Base-by-base conservation (phyloP, 176 grass and related monocot genomes). In the Tillandsia fasciculata region DNA sequence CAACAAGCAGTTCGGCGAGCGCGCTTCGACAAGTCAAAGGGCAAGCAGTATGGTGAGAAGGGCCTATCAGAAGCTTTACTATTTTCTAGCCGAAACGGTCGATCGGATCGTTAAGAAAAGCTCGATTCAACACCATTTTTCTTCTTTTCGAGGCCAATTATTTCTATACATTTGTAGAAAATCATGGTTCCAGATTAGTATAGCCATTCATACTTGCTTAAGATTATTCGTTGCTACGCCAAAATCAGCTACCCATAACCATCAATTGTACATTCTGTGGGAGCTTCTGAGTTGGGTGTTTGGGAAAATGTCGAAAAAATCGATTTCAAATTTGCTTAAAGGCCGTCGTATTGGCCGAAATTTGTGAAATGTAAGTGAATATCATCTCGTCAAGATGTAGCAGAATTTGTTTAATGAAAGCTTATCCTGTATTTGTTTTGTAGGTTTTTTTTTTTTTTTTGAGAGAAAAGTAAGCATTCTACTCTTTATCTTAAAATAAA, bases 1-100 rank as follows among this genome's bases (percentile, higher is more conserved):
- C 87, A 99, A 67, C 90, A 90, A 47, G 90, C 87, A 0, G 90
- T 88, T 1, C 76, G 87, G 72, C 84, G 80, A 80, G 95, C 95
- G 0, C 90, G 95, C 8, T 66, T 93, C 0, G 87, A 93, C 77
- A 93, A 87, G 75, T 77, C 79, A 11, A 99, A 88, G 59, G 73
- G 80, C 12, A 93, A 88, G 72, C 76, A 79, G n/a, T 68, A 85
- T 1, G 74, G 72, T 2, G 84, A 93, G 70, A 90, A 77, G 74
- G 86, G 77, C 77, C 89, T 83, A 81, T 85, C 84, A 6, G 94
- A 99, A 70, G 78, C 75, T 2, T 78, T 88, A 22, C 71, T 93
- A 23, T 80, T 57, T 69, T 49, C 87, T 1, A 76, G 76, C 33
- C 77, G 83, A 49, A 99, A 88, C 68, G 70, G 87, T 61, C 85